Evolutionary conservation across 23 red algal species (phyloP).

Genomic region (Pyropia haitanensis): DNA sequence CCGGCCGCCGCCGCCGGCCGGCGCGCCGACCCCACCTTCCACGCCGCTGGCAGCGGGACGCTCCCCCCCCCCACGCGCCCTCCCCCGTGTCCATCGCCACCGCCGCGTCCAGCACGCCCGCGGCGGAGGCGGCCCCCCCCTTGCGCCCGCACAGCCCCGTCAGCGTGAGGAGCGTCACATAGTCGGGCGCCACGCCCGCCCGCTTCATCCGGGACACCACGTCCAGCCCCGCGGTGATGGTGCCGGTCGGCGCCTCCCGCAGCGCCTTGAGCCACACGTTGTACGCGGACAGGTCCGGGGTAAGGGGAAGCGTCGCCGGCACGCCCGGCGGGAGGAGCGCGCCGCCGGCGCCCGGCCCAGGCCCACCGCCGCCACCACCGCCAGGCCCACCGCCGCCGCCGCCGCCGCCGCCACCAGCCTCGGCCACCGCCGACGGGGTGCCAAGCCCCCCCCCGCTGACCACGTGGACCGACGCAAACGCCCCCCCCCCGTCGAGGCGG

Average conservation of each 20-base stretch:
- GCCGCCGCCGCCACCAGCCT: no score
- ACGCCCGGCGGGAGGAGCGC: not conserved
- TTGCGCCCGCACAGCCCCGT: constrained; percentile 43
- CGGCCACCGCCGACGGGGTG: no score
- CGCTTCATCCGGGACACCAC: constrained; percentile 24
- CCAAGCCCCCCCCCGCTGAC: no score
- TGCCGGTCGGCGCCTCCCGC: constrained; percentile 24
- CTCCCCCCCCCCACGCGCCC: no score
- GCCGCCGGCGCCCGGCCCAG: not conserved
- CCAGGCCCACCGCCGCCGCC: not conserved
- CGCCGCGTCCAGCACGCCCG: constrained; percentile 36
- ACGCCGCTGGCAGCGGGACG: no score
- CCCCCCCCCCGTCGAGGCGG: not conserved
- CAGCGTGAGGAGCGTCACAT: constrained; percentile 46
- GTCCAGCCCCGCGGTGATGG: constrained; percentile 29
- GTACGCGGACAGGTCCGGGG: constrained; percentile 31
- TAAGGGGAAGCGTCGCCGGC: constrained; percentile 20
- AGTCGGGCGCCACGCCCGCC: constrained; percentile 27
- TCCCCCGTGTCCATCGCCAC: no score
- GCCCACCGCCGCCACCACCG: not conserved
- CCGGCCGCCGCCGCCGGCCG: no score
- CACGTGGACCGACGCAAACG: no score
- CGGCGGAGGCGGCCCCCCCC: constrained; percentile 31
- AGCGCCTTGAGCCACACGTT: constrained; percentile 58
- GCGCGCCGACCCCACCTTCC: no score